These are phyloP conservation scores for Rhizopus sp. DNA, from an alignment of 371 early-diverging fungal species.

Conservation along the genomic window DNA sequence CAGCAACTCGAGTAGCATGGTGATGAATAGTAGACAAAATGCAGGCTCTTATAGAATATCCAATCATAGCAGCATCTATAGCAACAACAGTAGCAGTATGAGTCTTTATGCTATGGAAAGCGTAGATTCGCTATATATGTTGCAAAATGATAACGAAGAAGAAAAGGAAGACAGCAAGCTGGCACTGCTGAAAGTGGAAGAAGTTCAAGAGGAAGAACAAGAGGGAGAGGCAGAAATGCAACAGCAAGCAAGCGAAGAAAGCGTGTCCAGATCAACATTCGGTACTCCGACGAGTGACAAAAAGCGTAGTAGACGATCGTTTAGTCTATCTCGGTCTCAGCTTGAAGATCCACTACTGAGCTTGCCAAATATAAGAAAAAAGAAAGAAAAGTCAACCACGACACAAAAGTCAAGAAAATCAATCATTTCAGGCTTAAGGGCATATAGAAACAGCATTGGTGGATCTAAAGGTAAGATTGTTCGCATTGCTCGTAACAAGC, in stretches of 20 bases:
- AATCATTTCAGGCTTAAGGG: background rate
- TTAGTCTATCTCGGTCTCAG: constrained; percentile 6
- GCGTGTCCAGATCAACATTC: too few species aligned
- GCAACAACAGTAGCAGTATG: constrained; percentile 6
- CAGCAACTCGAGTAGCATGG: background rate
- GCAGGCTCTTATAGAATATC: background rate
- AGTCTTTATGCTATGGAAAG: constrained; percentile 6
- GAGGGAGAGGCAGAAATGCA: constrained; percentile 10
- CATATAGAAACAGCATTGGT: background rate
- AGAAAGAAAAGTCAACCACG: constrained; percentile 11
- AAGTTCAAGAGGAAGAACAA: background rate
- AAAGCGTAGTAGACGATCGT: constrained; percentile 9
- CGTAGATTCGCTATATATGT: constrained; percentile 1
- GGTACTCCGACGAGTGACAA: background rate
- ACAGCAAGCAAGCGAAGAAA: background rate
- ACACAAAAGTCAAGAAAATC: constrained; percentile 1
- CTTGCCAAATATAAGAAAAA: constrained; percentile 16
- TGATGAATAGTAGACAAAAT: background rate
- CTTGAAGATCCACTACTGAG: constrained; percentile 21
- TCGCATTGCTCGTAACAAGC: too few species aligned
- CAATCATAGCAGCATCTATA: constrained; percentile 1
- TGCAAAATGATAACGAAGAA: background rate
- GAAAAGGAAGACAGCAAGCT: background rate
- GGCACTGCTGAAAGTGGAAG: background rate
- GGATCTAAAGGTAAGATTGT: background rate